phyloP scores from a whole-genome alignment of 345 rosid genomes.

The Toxicodendron radicans region DNA sequence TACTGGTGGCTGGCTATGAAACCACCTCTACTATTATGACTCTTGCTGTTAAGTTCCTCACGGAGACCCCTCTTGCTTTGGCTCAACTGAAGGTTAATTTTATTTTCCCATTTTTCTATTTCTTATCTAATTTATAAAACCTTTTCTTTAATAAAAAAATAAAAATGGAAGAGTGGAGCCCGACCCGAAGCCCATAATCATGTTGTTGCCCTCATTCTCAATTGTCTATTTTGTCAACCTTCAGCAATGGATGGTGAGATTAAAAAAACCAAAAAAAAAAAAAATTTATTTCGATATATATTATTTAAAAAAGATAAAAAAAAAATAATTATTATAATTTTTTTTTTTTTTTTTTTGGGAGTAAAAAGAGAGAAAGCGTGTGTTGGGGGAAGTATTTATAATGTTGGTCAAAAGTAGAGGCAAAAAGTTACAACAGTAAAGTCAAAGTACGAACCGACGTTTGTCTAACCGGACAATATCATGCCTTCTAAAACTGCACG shows the following conservation, averaged over 20 bases:
- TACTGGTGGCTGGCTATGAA: conserved; percentile 97
- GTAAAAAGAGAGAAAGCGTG: no score
- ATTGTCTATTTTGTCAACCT: conserved; percentile 34
- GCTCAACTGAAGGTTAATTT: conserved; percentile 73
- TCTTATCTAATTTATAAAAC: no score
- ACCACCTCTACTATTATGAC: conserved; percentile 96
- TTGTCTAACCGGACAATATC: conserved; percentile 38
- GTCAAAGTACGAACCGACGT: conserved; percentile 35
- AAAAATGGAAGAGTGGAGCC: conserved; percentile 19
- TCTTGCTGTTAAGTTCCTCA: conserved; percentile 92
- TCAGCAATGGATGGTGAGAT: conserved; percentile 30
- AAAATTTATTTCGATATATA: background rate
- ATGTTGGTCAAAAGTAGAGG: conserved; percentile 31
- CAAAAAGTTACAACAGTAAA: background rate
- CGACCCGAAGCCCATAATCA: conserved; percentile 15
- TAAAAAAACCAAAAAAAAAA: no score
- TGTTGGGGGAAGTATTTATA: background rate
- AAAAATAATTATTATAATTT: no score
- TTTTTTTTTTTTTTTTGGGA: no score
- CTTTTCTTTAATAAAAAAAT: background rate
- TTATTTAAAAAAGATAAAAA: background rate
- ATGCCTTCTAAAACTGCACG: conserved; percentile 39
- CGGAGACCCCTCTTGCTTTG: conserved; percentile 87
- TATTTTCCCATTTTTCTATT: background rate
- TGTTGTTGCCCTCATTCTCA: conserved; percentile 30